Base-by-base conservation (phyloP, 805 yeast species). In the Ogataea glucozyma region DNA sequence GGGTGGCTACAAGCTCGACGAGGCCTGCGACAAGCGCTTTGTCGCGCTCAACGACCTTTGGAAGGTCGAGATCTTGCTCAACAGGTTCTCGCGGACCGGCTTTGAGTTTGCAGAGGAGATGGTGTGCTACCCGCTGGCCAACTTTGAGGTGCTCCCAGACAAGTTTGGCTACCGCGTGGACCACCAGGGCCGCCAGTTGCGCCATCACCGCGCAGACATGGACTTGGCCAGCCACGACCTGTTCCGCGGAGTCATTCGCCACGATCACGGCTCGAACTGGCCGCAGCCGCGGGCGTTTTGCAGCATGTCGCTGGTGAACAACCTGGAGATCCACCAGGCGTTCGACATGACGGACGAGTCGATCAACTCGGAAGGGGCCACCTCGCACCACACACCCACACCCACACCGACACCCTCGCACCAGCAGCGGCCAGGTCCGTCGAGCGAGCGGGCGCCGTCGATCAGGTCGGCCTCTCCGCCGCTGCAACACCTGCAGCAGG, bases 1-100 rank as follows among this genome's bases (percentile, higher is more conserved):
- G 67, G 81, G 81, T 16, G 81, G 83, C 1, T 77, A 71, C 53
- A 60, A 61, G 34, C 60, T 64, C 31, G 48, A 38, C 13, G 69
- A 61, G 40, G 64, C 64, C 6, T n/a, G n/a, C n/a, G 48, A 50
- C 4, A 47, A 22, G 6, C 30, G 44, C 17, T 73, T 27, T 47
- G 57, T 31, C 55, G 67, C 53, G 48, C 63, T 57, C 48, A 62
- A 63, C 47, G 67, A 64, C 38, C 34, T 61, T 18, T 63, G 68
- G 68, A 56, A 52, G 45, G 52, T 59, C 41, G 66, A 62, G 43
- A 44, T 68, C 6, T 56, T 62, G 19, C 44, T 61, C 66, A 33
- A 65, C 62, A 53, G 55, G 19, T 30, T 48, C 9, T 44, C 48
- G 29, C 57, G 64, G 10, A 60, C 62, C 13, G 67, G 44, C n/a